Conservation (phyloP, 257 asterid species). For the Solanum medicagineum region DNA sequence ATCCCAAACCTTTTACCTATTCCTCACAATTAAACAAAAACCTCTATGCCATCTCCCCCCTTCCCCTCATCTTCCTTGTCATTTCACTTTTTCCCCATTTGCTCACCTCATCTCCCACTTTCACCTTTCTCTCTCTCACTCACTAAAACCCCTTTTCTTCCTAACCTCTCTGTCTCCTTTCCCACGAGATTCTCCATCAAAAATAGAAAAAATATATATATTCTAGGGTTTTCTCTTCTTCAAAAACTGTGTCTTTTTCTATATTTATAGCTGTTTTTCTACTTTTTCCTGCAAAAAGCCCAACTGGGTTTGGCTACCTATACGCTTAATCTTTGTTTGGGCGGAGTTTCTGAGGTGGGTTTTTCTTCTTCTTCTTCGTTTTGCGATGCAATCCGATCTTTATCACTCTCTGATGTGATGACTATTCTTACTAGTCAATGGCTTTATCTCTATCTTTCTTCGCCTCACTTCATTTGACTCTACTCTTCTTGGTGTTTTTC, state of each 20-base stretch:
- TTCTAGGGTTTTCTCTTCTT: not conserved
- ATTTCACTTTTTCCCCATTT: not conserved
- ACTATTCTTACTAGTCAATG: slow-evolving; percentile 41
- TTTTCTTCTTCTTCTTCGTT: not conserved
- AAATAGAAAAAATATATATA: not conserved
- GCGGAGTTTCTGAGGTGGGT: slow-evolving; percentile 8
- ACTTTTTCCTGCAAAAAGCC: not conserved
- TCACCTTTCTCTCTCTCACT: not conserved
- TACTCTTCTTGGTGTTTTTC: slow-evolving; percentile 1
- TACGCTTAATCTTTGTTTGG: not conserved
- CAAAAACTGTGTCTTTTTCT: not conserved
- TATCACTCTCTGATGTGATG: slow-evolving; percentile 39
- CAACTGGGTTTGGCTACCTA: not conserved
- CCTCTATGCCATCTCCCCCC: not conserved
- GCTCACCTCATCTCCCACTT: not conserved
- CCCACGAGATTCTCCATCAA: not conserved
- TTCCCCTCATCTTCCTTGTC: not conserved
- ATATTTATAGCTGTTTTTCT: not conserved
- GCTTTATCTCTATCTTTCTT: slow-evolving; percentile 4
- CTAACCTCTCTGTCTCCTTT: not conserved
- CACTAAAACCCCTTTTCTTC: not conserved
- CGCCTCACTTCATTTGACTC: not conserved
- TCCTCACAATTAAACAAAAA: not conserved
- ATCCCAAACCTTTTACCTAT: not conserved
- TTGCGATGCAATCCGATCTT: slow-evolving; percentile 27